These are phyloP conservation scores for Panicum miliaceum DNA, from an alignment of 176 grass and related monocot genomes.

Conservation along the genomic window DNA sequence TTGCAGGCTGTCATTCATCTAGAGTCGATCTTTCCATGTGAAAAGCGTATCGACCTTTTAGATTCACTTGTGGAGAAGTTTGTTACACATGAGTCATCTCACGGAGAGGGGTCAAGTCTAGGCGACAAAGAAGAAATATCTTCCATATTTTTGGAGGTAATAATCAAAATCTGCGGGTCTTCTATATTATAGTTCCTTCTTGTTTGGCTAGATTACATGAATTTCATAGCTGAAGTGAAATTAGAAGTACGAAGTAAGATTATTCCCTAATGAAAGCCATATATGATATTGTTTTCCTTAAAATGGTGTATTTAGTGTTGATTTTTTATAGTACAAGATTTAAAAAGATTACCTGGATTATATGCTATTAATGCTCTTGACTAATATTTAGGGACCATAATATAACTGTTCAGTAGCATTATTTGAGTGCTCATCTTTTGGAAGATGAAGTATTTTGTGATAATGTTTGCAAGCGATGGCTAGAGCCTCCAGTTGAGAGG, in stretches of 20 bases:
- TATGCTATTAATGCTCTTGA: background rate
- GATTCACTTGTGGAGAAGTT: slow-evolving; percentile 94
- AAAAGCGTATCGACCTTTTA: slow-evolving; percentile 74
- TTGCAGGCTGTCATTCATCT: slow-evolving; percentile 88
- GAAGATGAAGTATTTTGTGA: background rate
- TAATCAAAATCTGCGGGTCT: background rate
- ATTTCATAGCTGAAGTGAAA: background rate
- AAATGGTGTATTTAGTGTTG: background rate
- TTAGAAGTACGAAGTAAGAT: background rate
- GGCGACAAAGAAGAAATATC: slow-evolving; percentile 94
- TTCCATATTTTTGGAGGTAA: slow-evolving; percentile 95
- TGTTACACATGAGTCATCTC: slow-evolving; percentile 59
- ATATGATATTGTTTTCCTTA: background rate
- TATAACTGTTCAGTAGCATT: background rate
- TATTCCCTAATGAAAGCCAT: background rate
- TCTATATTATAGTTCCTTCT: slow-evolving; percentile 1
- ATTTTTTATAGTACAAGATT: background rate
- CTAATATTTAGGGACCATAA: background rate
- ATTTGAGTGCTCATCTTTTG: background rate
- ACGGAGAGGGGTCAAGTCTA: slow-evolving; percentile 53
- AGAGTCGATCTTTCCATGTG: slow-evolving; percentile 73
- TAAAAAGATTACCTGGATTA: background rate
- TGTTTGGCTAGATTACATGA: background rate
- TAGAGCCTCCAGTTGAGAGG: background rate
- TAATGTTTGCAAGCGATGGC: background rate